These are phyloP conservation scores for Aspergillus carlsbadensis DNA, from an alignment of 495 filamentous ascomycete species.

Conservation along the genomic window DNA sequence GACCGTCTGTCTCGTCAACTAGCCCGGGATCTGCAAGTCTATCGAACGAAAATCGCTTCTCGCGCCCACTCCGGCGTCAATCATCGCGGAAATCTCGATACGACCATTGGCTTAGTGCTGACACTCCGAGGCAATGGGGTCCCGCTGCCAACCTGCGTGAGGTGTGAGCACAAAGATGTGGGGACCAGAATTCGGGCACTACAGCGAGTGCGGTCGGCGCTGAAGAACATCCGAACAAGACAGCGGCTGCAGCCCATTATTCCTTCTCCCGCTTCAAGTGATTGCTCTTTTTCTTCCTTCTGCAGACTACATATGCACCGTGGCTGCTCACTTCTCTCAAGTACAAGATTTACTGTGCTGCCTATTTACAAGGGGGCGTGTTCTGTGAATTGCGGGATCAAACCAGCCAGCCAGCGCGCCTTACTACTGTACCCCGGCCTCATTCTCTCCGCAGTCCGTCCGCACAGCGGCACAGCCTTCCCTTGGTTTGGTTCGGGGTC, in stretches of 20 bases:
- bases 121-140: not conserved
- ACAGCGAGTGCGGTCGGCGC: constrained; percentile 19
- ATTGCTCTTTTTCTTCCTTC: not conserved
- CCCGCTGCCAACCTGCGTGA: not conserved
- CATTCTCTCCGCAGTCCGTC: constrained; percentile 5
- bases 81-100: not conserved
- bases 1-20: not conserved
- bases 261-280: not conserved
- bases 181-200: constrained; percentile 8
- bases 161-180: constrained; percentile 3
- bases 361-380: not conserved
- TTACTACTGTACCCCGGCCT: constrained; percentile 16
- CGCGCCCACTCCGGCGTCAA: constrained; percentile 1
- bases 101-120: not conserved
- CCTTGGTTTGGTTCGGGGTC: constrained; percentile 7
- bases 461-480: constrained; percentile 1
- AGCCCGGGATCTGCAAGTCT: constrained; percentile 6
- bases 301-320: not conserved
- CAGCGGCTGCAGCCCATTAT: constrained; percentile 4
- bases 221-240: constrained; percentile 21
- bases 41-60: constrained; percentile 4
- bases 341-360: constrained; percentile 1
- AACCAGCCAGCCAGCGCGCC: not conserved
- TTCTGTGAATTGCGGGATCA: not conserved
- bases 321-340: not conserved